A percentile compares a stretch with the other conserved stretches of the same genome.
Conservation (phyloP, 345 rosid species). For the Pugionium dolabratum region DNA sequence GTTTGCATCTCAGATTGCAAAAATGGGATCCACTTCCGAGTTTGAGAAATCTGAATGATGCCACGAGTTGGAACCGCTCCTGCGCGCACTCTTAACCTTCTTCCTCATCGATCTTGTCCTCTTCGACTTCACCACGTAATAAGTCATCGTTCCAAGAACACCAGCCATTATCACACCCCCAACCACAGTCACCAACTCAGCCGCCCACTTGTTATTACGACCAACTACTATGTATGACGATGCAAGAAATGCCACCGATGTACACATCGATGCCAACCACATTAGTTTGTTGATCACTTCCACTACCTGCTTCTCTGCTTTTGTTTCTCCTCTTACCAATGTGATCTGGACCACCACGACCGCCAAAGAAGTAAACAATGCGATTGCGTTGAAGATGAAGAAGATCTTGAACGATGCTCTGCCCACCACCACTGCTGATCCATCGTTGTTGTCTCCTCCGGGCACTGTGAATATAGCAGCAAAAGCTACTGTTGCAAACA, state of each 20-base stretch:
- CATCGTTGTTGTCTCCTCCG: slow-evolving; percentile 67
- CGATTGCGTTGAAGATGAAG: slow-evolving; percentile 88
- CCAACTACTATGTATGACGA: slow-evolving; percentile 93
- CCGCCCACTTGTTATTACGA: slow-evolving; percentile 69
- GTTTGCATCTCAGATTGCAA: slow-evolving; percentile 53
- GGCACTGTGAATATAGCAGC: slow-evolving; percentile 97
- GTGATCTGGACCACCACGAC: slow-evolving; percentile 98
- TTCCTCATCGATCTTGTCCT: slow-evolving; percentile 66
- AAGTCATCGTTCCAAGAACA: slow-evolving; percentile 93
- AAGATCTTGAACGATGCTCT: slow-evolving; percentile 74
- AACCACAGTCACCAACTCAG: slow-evolving; percentile 70
- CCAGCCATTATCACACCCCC: slow-evolving; percentile 91
- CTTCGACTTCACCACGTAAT: slow-evolving; percentile 80
- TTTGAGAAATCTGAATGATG: slow-evolving; percentile 74
- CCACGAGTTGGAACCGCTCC: slow-evolving; percentile 86
- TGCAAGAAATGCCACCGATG: slow-evolving; percentile 92
- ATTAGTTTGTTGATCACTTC: slow-evolving; percentile 88
- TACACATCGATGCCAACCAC: slow-evolving; percentile 98
- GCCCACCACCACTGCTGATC: slow-evolving; percentile 69
- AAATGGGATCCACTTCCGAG: slow-evolving; percentile 80
- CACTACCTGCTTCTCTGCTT: slow-evolving; percentile 88
- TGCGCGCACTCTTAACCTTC: slow-evolving; percentile 60
- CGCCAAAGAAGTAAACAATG: slow-evolving; percentile 90
- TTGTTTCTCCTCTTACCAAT: slow-evolving; percentile 90
- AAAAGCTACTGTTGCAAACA: slow-evolving; percentile 94